Base-by-base conservation (phyloP, 2,329 filamentous ascomycete genomes). In the Paracorniculantispora psalliotae region DNA sequence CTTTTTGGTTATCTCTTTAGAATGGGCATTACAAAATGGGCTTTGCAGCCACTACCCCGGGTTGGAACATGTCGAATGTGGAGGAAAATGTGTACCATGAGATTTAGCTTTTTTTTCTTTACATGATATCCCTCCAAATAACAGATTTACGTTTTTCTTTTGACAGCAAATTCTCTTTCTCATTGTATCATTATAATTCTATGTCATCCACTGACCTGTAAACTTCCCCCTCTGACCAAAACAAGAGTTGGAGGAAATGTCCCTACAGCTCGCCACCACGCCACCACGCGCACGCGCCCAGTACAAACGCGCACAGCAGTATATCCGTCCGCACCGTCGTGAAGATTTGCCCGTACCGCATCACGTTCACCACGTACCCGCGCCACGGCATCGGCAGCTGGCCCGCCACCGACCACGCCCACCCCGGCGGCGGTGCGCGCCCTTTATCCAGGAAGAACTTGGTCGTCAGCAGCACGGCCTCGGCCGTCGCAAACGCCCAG, bases 401-500 rank as follows among this genome's bases (percentile, higher is more conserved):
- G 5, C 83, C 81, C 4, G 81, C 77, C 43, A 87, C 74, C 25
- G 81, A 88, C 62, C 85, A 85, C 62, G 91, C 65, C 59, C 89
- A 80, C 3, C 88, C 88, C 26, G 77, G 73, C 3, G 82, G 82
- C 61, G 82, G 82, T 48, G 81, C 69, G 41, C 76, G 71, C 25
- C 81, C 81, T 65, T 83, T 84, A 66, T 91, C 88, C 54, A 91
- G 68, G 65, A 91, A 85, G 69, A 88, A 90, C 25, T 89, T 79
- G 30, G 83, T 86, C 1, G 85, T 88, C 63, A 93, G 83, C 63
- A 93, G 76, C 56, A 90, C 70, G 12, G 90, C 80, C 75, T 94
- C 89, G 33, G 84, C 86, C 0, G 89, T 91, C 6, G 89, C 87
- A 69, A 93, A 94, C n/a, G 89, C 81, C 77, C 86, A 91, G 72